phyloP scores from a whole-genome alignment of 768 basidiomycete species.

The Hydnum rufescens region DNA sequence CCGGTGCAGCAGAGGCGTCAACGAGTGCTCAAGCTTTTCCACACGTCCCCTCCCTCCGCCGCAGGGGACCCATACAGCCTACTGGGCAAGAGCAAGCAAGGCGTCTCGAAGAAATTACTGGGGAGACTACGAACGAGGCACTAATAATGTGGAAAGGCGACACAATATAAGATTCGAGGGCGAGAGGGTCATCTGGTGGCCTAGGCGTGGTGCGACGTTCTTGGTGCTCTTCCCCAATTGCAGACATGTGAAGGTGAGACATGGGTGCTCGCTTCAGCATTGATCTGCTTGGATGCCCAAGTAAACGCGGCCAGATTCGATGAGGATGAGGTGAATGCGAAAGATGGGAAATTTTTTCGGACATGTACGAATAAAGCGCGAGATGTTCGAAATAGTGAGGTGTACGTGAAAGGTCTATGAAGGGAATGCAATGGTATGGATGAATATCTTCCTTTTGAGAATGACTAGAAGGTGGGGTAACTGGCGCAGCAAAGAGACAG shows the following conservation, averaged over 20 bases:
- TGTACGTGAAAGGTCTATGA: neutral
- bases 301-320: neutral
- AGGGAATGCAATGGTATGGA: neutral
- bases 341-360: neutral
- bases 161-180: constrained; percentile 42
- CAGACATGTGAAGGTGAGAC: constrained; percentile 20
- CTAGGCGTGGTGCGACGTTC: constrained; percentile 57
- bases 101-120: too few relatives aligned
- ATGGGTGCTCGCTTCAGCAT: constrained; percentile 42
- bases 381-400: neutral
- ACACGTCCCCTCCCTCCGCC: too few relatives aligned
- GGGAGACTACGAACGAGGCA: constrained; percentile 14
- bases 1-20: too few relatives aligned
- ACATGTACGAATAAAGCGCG: neutral
- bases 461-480: neutral
- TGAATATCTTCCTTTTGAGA: neutral
- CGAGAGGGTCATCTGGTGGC: constrained; percentile 32
- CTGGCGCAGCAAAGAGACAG: neutral
- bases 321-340: neutral
- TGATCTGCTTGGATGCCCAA: constrained; percentile 31
- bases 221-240: too few relatives aligned
- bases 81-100: too few relatives aligned
- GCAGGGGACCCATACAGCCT: too few relatives aligned
- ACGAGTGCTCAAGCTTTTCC: too few relatives aligned
- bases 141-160: constrained; percentile 43